phyloP scores from a whole-genome alignment of 202 grass and related monocot species.

The Elaeis oleifera region DNA sequence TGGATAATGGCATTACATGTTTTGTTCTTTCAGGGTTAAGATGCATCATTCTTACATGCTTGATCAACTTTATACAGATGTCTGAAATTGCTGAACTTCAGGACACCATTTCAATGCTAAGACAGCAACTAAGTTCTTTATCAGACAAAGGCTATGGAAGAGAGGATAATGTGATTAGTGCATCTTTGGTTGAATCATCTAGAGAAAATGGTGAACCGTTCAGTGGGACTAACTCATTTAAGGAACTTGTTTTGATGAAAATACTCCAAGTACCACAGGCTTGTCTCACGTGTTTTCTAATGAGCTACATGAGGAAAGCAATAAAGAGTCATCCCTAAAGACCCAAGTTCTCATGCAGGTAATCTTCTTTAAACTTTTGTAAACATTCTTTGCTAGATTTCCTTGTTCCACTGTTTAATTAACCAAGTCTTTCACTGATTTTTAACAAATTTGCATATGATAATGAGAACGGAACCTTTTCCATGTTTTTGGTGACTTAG shows the following conservation, averaged over 20 bases:
- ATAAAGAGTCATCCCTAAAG: slow-evolving; percentile 47
- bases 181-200: slow-evolving; percentile 41
- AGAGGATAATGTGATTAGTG: slow-evolving; percentile 24
- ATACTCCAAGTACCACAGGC: slow-evolving; percentile 15
- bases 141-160: slow-evolving; percentile 30
- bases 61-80: slow-evolving; percentile 35
- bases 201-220: slow-evolving; percentile 21
- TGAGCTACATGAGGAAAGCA: slow-evolving; percentile 8
- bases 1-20: neutral
- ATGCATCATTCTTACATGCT: slow-evolving; percentile 25
- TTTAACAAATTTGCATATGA: no score
- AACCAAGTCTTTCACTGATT: no score
- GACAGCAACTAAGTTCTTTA: slow-evolving; percentile 49
- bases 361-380: slow-evolving; percentile 4
- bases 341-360: slow-evolving; percentile 84
- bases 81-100: slow-evolving; percentile 74
- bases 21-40: slow-evolving; percentile 6
- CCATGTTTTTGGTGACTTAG: slow-evolving; percentile 22
- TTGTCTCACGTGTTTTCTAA: slow-evolving; percentile 13
- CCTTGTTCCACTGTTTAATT: no score
- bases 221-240: slow-evolving; percentile 25
- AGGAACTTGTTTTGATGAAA: slow-evolving; percentile 27
- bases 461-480: neutral
- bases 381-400: slow-evolving; percentile 6
- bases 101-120: slow-evolving; percentile 46